Percentiles rank a stretch among this genome's conserved stretches.
Evolutionary conservation across 257 asterid genomes (phyloP).

Genomic region (Haberlea rhodopensis): DNA sequence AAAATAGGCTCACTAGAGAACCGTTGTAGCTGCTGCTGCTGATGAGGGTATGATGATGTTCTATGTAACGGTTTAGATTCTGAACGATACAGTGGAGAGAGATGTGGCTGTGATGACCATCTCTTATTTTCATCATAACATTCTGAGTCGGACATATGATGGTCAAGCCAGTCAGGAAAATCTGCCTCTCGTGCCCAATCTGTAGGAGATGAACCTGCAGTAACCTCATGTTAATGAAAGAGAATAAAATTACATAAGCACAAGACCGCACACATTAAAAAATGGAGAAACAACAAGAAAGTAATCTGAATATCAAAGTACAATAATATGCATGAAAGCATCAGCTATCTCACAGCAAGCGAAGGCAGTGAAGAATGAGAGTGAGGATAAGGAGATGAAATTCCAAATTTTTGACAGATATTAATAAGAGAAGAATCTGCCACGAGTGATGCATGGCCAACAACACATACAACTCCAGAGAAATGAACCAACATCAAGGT

Average conservation of each 20-base stretch:
- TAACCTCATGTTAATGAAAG: slow-evolving; percentile 14
- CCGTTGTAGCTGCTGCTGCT: slow-evolving; percentile 39
- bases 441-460: too few relatives aligned
- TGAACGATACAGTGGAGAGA: slow-evolving; percentile 27
- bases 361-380: not conserved
- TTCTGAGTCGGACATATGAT: slow-evolving; percentile 41
- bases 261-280: not conserved
- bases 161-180: slow-evolving; percentile 43
- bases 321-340: not conserved
- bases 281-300: not conserved
- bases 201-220: slow-evolving; percentile 51
- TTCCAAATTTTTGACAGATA: too few relatives aligned
- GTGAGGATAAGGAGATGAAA: too few relatives aligned
- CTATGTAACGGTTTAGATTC: slow-evolving; percentile 42
- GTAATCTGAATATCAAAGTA: not conserved
- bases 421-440: too few relatives aligned
- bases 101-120: slow-evolving; percentile 51
- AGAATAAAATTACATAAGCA: not conserved
- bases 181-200: slow-evolving; percentile 50
- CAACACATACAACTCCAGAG: not conserved
- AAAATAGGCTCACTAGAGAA: slow-evolving; percentile 48
- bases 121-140: slow-evolving; percentile 37
- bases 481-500: not conserved
- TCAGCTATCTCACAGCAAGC: not conserved
- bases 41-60: slow-evolving; percentile 44